Base-by-base conservation (phyloP, 2,329 filamentous ascomycete genomes). In the Sclerotinia spermophila region DNA sequence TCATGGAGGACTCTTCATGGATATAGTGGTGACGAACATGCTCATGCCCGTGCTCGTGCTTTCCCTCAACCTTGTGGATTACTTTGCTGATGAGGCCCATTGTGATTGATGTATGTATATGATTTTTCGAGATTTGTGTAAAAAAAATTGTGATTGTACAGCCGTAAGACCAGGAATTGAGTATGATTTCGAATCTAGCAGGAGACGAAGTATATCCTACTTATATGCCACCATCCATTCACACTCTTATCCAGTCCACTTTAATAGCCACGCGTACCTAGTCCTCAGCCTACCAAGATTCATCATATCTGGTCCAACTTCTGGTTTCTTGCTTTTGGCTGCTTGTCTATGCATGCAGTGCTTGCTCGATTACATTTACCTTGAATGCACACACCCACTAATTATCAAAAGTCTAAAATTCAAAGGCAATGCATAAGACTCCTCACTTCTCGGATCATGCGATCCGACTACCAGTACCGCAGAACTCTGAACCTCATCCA, bases 41-140 rank as follows among this genome's bases (percentile, higher is more conserved):
- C 27, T 42, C 51, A 27, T 45, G 21, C 27, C 30, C 60, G 19
- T 48, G 40, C 7, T n/a, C 33, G 38, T 42, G 27, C 40, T 68
- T 68, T 30, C 53, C 53, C n/a, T 68, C 66, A 15, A 68, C 40
- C 40, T 68, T 60, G n/a, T 60, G 53, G 17, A 68, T 59, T 3
- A 68, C 33, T 45, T 60, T 68, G 38, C 33, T 48, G 38, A 68
- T 58, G 55, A 60, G 53, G 19, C 58, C 58, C 58, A 60, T 60
- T 42, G 58, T 60, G 58, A 27, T 17, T 7, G 3, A 27, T 51
- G n/a, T 51, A 27, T 48, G 3, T 45, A 45, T 51, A 2, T 51
- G 8, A 27, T 27, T 53, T 27, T 27, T 24, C n/a, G n/a, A 51
- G n/a, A 15, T 51, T 7, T 51, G n/a, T 27, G 13, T 27, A 27